Evolutionary conservation across 1,139 yeast species (phyloP).

Genomic region (Suzukiozyma palmioleophila): DNA sequence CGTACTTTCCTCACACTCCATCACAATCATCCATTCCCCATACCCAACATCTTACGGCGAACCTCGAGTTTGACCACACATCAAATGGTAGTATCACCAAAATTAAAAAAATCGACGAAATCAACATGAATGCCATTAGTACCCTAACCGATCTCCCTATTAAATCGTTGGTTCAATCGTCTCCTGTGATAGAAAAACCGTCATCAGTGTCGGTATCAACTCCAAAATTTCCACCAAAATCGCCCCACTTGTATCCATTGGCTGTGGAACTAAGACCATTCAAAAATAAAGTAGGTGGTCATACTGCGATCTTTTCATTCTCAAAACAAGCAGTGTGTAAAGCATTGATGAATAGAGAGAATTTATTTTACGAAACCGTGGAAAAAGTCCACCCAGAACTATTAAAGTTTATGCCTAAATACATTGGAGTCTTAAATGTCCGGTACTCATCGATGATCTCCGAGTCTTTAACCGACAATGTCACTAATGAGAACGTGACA

Average conservation of each 20-base stretch:
- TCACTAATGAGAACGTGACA: constrained; percentile 6
- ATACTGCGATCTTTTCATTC: constrained; percentile 91
- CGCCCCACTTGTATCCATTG: constrained; percentile 32
- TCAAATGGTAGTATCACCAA: constrained; percentile 28
- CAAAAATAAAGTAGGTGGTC: constrained; percentile 94
- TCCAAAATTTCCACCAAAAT: constrained; percentile 1
- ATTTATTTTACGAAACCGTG: constrained; percentile 84
- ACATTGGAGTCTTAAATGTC: constrained; percentile 90
- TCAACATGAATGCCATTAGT: constrained; percentile 4
- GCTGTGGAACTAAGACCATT: constrained; percentile 69
- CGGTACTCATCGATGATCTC: constrained; percentile 57
- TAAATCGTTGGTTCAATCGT: background rate
- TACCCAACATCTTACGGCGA: constrained; percentile 34
- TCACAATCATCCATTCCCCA: constrained; percentile 3
- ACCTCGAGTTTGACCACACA: constrained; percentile 33
- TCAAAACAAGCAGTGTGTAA: constrained; percentile 94
- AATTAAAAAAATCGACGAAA: constrained; percentile 10
- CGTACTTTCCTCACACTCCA: constrained; percentile 24
- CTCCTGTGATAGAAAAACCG: background rate
- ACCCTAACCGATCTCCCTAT: background rate
- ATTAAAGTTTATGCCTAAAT: constrained; percentile 82
- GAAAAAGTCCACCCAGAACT: constrained; percentile 75
- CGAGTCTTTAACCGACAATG: constrained; percentile 17
- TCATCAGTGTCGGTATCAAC: background rate
- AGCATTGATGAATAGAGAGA: constrained; percentile 84